A percentile compares a stretch with the other conserved stretches of the same genome.
Evolutionary conservation across 805 yeast genomes (phyloP).

Genomic region (Komagataella kurtzmanii): DNA sequence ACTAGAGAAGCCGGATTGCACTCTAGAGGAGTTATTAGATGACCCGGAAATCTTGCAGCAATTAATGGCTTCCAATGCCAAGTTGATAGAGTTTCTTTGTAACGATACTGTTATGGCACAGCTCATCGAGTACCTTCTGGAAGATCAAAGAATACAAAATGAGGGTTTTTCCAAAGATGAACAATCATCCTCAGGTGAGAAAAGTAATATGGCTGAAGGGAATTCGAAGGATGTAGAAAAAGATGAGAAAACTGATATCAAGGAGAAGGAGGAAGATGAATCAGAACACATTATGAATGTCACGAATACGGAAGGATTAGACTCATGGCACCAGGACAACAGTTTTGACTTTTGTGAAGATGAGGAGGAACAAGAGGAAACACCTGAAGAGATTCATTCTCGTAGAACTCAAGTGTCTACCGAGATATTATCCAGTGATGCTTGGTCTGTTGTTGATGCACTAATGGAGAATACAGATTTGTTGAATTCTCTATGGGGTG

Average conservation of each 20-base stretch:
- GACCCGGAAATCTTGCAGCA: conserved; percentile 69
- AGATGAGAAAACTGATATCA: conserved; percentile 7
- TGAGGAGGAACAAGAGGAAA: conserved; percentile 16
- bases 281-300: conserved; percentile 2
- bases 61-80: conserved; percentile 55
- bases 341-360: conserved; percentile 15
- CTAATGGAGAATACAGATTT: conserved; percentile 63
- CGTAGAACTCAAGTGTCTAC: conserved; percentile 60
- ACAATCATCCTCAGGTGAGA: conserved; percentile 1
- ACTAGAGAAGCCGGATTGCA: conserved; percentile 31
- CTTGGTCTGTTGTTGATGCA: conserved; percentile 87
- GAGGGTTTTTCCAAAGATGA: conserved; percentile 1
- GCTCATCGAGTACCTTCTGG: conserved; percentile 54
- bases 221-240: conserved; percentile 2
- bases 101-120: conserved; percentile 63
- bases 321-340: conserved; percentile 10
- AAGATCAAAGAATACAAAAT: conserved; percentile 25
- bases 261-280: conserved; percentile 7
- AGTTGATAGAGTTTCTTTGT: conserved; percentile 65
- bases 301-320: background rate
- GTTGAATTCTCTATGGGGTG: conserved; percentile 63
- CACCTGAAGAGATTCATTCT: conserved; percentile 19
- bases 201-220: conserved; percentile 7
- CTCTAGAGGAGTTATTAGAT: conserved; percentile 49
- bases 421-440: conserved; percentile 82